Conservation (phyloP, 352 stramenopile genomes). For the Globisporangium barbulae region DNA sequence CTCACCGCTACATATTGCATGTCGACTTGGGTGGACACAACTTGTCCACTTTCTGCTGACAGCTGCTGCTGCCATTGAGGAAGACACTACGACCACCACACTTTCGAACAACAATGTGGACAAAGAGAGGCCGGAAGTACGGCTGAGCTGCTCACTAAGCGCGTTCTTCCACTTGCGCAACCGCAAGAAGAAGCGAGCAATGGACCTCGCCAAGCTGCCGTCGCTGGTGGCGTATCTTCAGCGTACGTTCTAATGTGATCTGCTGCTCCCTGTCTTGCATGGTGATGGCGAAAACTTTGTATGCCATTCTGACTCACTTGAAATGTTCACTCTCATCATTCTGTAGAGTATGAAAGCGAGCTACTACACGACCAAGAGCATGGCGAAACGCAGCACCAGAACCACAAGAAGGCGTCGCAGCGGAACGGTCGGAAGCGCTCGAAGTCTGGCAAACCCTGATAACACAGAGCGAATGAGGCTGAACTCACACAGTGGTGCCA, state of each 20-base stretch:
- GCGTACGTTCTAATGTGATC: slow-evolving; percentile 15
- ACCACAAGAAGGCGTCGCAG: neutral
- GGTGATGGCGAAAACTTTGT: neutral
- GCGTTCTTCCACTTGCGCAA: slow-evolving; percentile 51
- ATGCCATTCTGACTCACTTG: neutral
- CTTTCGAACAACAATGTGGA: neutral
- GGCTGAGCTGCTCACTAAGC: slow-evolving; percentile 12
- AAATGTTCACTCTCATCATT: neutral
- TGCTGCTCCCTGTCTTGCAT: too few relatives aligned
- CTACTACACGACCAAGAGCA: neutral
- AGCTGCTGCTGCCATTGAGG: slow-evolving; percentile 15
- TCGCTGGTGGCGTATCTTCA: slow-evolving; percentile 27
- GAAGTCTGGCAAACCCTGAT: neutral
- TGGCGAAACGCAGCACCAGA: neutral
- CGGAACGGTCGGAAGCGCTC: neutral
- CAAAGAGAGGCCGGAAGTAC: too few relatives aligned
- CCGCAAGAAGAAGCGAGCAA: slow-evolving; percentile 35
- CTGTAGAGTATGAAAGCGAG: slow-evolving; percentile 2
- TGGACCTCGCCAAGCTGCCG: slow-evolving; percentile 45
- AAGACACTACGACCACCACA: neutral
- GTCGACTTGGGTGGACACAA: slow-evolving; percentile 34
- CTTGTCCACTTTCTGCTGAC: slow-evolving; percentile 47
- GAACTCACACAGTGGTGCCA: neutral
- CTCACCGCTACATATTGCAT: slow-evolving; percentile 50
- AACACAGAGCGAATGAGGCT: too few relatives aligned